Evolutionary conservation across 2,329 filamentous ascomycete genomes (phyloP).

Genomic region (Sporothrix sp.): DNA sequence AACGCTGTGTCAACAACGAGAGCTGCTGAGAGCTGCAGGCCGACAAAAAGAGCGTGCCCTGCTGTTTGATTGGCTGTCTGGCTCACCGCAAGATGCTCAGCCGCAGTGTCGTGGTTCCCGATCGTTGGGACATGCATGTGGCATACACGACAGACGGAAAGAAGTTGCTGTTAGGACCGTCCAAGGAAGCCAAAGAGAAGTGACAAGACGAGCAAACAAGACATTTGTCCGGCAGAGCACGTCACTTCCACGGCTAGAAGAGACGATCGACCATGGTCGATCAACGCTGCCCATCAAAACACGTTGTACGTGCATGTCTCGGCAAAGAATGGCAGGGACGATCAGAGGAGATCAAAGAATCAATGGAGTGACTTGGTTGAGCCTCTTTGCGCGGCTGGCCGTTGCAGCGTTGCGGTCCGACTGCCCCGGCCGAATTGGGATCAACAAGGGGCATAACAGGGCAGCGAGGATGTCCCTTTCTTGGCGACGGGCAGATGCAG

Average conservation of each 20-base stretch:
- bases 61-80: conserved; percentile 4
- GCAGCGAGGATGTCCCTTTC: neutral
- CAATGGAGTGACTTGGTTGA: neutral
- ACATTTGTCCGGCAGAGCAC: too few species aligned
- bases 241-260: too few species aligned
- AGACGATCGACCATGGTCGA: too few species aligned
- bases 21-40: too few species aligned
- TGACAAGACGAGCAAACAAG: too few species aligned
- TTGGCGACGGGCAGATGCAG: conserved; percentile 1
- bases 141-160: neutral
- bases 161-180: too few species aligned
- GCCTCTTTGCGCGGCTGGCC: neutral
- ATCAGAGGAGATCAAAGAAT: neutral
- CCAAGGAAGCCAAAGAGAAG: too few species aligned
- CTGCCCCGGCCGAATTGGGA: conserved; percentile 1
- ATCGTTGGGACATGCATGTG: neutral
- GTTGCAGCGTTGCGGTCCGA: neutral
- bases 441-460: neutral
- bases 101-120: too few species aligned
- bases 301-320: neutral
- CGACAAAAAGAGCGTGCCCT: too few species aligned
- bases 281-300: too few species aligned
- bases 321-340: neutral
- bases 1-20: too few species aligned
- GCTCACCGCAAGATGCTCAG: conserved; percentile 7